These are phyloP conservation scores for Paraconiothyrium sp. DNA, from an alignment of 2,329 filamentous ascomycete genomes.

Conservation along the genomic window DNA sequence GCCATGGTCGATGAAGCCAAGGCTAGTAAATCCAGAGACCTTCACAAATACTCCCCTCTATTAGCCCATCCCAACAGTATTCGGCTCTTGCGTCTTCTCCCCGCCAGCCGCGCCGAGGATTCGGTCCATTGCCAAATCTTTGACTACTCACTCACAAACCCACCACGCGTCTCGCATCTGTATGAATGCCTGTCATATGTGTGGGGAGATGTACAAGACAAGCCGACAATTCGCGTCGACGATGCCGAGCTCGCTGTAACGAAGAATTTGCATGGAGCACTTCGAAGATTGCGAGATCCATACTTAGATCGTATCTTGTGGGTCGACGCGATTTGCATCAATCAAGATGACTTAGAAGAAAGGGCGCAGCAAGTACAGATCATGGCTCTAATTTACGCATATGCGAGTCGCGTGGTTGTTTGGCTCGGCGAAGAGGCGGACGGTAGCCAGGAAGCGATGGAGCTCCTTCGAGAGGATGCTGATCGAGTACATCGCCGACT, in stretches of 20 bases:
- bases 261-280: conserved; percentile 10
- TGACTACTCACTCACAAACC: conserved; percentile 14
- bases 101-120: neutral
- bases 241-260: conserved; percentile 14
- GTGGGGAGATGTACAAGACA: conserved; percentile 4
- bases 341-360: conserved; percentile 25
- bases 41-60: conserved; percentile 1
- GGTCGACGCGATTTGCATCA: conserved; percentile 28
- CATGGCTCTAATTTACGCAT: conserved; percentile 22
- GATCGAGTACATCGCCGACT: conserved; percentile 1
- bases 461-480: conserved; percentile 1
- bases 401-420: conserved; percentile 20
- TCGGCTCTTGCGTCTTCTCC: conserved; percentile 12
- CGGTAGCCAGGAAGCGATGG: conserved; percentile 10
- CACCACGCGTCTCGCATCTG: conserved; percentile 8
- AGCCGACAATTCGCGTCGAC: neutral
- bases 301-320: conserved; percentile 17
- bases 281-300: conserved; percentile 16
- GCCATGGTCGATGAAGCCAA: neutral
- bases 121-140: conserved; percentile 10
- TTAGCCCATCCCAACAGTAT: conserved; percentile 11
- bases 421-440: conserved; percentile 23
- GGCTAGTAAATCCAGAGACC: neutral
- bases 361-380: conserved; percentile 21
- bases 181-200: conserved; percentile 12